A percentile compares a stretch with the other conserved stretches of the same genome.
Evolutionary conservation across 2,329 filamentous ascomycete species (phyloP).

Genomic region (Tolypocladium guangdongense): DNA sequence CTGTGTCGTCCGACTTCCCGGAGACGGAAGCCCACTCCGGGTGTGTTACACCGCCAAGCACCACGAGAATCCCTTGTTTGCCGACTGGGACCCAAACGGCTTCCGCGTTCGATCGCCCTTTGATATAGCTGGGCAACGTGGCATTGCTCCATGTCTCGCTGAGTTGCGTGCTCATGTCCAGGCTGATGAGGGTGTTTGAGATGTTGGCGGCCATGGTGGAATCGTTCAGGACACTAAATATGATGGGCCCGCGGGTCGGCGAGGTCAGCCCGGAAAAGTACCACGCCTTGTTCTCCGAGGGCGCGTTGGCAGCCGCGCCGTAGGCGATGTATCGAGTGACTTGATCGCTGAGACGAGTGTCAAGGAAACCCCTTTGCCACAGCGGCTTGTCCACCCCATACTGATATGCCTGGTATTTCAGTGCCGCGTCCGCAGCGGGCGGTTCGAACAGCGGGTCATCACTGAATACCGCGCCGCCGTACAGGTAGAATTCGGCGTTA

Average conservation of each 20-base stretch:
- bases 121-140: conserved; percentile 37
- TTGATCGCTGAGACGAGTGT: conserved; percentile 26
- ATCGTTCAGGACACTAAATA: conserved; percentile 19
- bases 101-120: conserved; percentile 50
- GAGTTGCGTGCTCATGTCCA: conserved; percentile 45
- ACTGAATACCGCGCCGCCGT: conserved; percentile 41
- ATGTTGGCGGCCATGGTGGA: conserved; percentile 29
- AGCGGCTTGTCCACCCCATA: conserved; percentile 34
- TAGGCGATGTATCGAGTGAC: conserved; percentile 53
- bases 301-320: conserved; percentile 52
- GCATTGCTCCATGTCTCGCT: conserved; percentile 44
- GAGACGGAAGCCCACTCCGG: conserved; percentile 34
- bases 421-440: conserved; percentile 31
- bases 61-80: conserved; percentile 62
- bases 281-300: conserved; percentile 60
- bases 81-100: conserved; percentile 71
- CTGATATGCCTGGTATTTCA: conserved; percentile 41
- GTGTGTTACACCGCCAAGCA: conserved; percentile 61
- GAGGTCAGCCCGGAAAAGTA: conserved; percentile 57
- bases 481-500: conserved; percentile 50
- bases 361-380: conserved; percentile 33
- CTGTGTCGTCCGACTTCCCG: conserved; percentile 15
- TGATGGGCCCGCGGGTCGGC: conserved; percentile 37
- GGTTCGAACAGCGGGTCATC: conserved; percentile 21
- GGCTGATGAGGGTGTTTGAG: conserved; percentile 46